Evolutionary conservation across 441 rosid species (phyloP), one percentile per base, ranked within the genome.

Genomic region (Pelargonium fulgidum): DNA sequence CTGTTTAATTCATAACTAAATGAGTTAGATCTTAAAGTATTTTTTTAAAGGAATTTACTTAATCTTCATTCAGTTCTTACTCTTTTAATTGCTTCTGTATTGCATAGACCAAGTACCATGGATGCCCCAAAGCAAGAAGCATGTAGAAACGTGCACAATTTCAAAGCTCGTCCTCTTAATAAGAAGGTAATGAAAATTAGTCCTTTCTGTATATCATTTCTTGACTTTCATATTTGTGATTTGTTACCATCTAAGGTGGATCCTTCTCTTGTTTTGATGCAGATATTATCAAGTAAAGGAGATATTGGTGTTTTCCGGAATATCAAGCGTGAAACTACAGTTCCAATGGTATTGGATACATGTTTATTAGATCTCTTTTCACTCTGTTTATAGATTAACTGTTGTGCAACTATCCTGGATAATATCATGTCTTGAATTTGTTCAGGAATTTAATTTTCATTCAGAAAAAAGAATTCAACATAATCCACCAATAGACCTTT

Each of bases 261-360:
- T 58, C 52, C 63, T 58, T 56, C 72, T 62, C 11, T 17, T 42
- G 9, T 52, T 68, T 68, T 44, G 68, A 62, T 78, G 81, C 84
- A 92, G 97, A 85, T 92, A 80, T 81, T 90, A 74, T 84, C 96
- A 71, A 89, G 93, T 74, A 88, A 83, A 86, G 97, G 96, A 66
- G 93, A 92, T 70, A 79, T 90, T 56, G 98, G 96, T 12, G 78
- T 94, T 68, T 86, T 86, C 67, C 82, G 84, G 73, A 90, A 85
- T 78, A 82, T 71, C 84, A 92, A 90, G 83, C 82, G 84, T 67
- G 97, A 90, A 82, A 81, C 86, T 41, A 89, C 97, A 12, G 86
- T 89, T 61, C 95, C 98, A 58, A 75, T 77, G 90, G 99, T 95
- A 87, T 44, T 73, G 22, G 63, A 52, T 52, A 14, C 71, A 36